phyloP scores from a whole-genome alignment of 2,329 filamentous ascomycete genomes.

The Scortechinia acanthostroma region DNA sequence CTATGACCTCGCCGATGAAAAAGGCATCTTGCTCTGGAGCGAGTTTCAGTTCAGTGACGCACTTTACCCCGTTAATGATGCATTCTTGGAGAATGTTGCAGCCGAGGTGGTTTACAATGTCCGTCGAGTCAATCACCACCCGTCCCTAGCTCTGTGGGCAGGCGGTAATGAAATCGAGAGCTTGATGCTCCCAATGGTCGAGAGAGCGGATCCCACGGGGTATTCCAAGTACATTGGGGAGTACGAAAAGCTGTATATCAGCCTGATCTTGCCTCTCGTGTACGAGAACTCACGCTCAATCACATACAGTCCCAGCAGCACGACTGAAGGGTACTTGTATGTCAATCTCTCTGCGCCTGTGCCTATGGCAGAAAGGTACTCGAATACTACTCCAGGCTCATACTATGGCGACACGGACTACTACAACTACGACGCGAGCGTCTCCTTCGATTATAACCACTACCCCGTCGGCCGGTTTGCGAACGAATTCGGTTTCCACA shows the following conservation, averaged over 20 bases:
- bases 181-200: conserved; percentile 33
- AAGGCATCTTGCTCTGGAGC: conserved; percentile 52
- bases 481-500: conserved; percentile 58
- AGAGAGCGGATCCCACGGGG: conserved; percentile 26
- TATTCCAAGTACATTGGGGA: conserved; percentile 33
- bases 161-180: conserved; percentile 55
- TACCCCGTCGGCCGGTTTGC: conserved; percentile 54
- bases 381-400: conserved; percentile 38
- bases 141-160: conserved; percentile 42
- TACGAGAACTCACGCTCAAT: conserved; percentile 52
- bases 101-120: conserved; percentile 52
- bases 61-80: conserved; percentile 43
- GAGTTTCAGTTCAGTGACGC: conserved; percentile 58
- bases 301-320: conserved; percentile 52
- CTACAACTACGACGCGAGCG: conserved; percentile 46
- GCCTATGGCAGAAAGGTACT: conserved; percentile 46
- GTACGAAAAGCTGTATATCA: conserved; percentile 51
- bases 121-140: conserved; percentile 52
- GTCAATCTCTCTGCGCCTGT: conserved; percentile 42
- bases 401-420: conserved; percentile 55
- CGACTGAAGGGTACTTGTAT: conserved; percentile 46
- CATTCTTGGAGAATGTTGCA: conserved; percentile 45
- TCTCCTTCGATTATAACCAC: conserved; percentile 41
- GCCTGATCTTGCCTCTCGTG: conserved; percentile 42
- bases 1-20: conserved; percentile 54